phyloP scores from a whole-genome alignment of 805 yeast genomes.

The Kuraishia cidri region DNA sequence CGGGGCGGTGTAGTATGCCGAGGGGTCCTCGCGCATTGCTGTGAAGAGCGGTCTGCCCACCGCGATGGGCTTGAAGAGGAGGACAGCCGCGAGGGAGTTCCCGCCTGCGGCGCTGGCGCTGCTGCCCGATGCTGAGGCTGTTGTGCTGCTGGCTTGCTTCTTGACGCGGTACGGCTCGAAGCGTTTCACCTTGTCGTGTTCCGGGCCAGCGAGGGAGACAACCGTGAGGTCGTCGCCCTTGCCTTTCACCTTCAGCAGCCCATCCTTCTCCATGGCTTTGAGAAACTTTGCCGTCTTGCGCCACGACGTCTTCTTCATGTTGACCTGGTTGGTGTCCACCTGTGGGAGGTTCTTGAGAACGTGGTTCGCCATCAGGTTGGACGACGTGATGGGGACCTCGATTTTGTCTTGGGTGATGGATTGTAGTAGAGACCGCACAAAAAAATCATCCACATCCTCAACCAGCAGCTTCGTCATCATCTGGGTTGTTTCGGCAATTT shows the following conservation, averaged over 20 bases:
- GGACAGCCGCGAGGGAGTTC: slow-evolving; percentile 18
- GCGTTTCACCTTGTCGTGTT: slow-evolving; percentile 34
- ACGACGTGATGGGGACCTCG: slow-evolving; percentile 60
- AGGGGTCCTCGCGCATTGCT: slow-evolving; percentile 24
- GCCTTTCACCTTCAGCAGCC: slow-evolving; percentile 65
- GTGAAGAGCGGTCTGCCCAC: slow-evolving; percentile 37
- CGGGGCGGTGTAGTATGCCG: slow-evolving; percentile 35
- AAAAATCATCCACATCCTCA: slow-evolving; percentile 69
- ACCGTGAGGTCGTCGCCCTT: slow-evolving; percentile 75
- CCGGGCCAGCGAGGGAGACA: slow-evolving; percentile 34
- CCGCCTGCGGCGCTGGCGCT: neutral
- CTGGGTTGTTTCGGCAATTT: slow-evolving; percentile 3
- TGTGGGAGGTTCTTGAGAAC: slow-evolving; percentile 68
- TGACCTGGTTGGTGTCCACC: slow-evolving; percentile 41
- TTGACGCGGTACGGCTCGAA: slow-evolving; percentile 58
- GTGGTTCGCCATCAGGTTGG: slow-evolving; percentile 66
- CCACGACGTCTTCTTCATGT: slow-evolving; percentile 79
- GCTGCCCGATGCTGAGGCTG: neutral
- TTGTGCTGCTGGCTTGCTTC: slow-evolving; percentile 8
- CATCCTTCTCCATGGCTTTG: slow-evolving; percentile 77
- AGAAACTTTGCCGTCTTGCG: slow-evolving; percentile 80
- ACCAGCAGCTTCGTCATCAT: slow-evolving; percentile 24
- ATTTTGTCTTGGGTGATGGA: slow-evolving; percentile 50
- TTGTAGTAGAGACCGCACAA: slow-evolving; percentile 62
- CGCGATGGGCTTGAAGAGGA: slow-evolving; percentile 49